Base-by-base conservation (phyloP, 2,329 filamentous ascomycete species). In the Ceratocystiopsis sp. region DNA sequence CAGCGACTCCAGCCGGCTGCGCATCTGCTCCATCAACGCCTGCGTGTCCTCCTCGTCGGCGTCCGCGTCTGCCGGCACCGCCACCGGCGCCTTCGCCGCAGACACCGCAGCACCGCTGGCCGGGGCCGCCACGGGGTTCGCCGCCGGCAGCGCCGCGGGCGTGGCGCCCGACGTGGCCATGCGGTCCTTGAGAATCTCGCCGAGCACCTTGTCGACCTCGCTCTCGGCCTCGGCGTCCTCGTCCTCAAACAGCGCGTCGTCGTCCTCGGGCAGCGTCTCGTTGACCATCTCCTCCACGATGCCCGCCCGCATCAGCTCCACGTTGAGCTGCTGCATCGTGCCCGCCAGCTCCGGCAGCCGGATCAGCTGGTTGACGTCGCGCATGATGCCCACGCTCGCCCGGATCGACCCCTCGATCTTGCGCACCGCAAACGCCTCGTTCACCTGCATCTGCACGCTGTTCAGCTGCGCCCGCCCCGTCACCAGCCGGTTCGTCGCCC, bases 221-320 rank as follows among this genome's bases (percentile, higher is more conserved):
- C 64, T 66, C 56, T 82, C 78, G 2, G 71, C 78, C 59, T 84
- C 80, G 7, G 78, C 82, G 53, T 87, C 84, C 46, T 77, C 69
- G 48, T 84, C 84, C 46, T 83, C 76, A 45, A 84, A 73, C 42
- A 75, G 42, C 19, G 40, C 67, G 52, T 84, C 66, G 42, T 79
- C 62, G 45, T 86, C 79, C 50, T 79, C 73, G n/a, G 86, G 84
- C 50, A 96, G 65, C 37, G 71, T 78, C 58, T 96, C 89, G 40
- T 80, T 83, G 5, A 93, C 78, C 83, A 96, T 95, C 66, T 98
- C 91, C 67, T 96, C 89, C 47, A 96, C 93, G 51, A 98, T 89
- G 15, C 89, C 91, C 3, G 91, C 89, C 65, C 86, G 93, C 60
- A 94, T 82, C 51, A 96, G 64, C 68, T 96, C 91, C 45, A 80